These are phyloP conservation scores for Trametes meyenii DNA, from an alignment of 768 basidiomycete species.

Conservation along the genomic window DNA sequence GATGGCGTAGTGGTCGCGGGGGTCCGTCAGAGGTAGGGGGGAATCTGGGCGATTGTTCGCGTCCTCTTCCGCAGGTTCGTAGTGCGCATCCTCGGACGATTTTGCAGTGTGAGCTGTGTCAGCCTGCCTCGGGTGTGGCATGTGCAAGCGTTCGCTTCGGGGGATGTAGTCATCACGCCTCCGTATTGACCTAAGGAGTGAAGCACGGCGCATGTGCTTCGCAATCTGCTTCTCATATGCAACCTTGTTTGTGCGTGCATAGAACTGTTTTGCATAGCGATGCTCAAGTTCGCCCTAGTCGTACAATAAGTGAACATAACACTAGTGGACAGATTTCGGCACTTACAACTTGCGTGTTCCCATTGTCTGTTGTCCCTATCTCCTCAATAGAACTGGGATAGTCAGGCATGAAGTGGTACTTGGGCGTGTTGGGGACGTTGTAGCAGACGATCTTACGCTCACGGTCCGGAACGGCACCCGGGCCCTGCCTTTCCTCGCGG, in stretches of 20 bases:
- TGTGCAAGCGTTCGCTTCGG: neutral
- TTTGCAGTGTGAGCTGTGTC: too few relatives aligned
- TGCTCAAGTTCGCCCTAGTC: constrained; percentile 44
- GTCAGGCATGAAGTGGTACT: constrained; percentile 32
- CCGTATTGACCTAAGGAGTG: neutral
- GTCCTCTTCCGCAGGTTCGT: too few relatives aligned
- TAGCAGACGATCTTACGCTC: constrained; percentile 9
- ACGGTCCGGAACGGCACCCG: neutral
- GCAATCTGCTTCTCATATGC: constrained; percentile 28
- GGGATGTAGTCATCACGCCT: neutral
- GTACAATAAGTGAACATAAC: neutral
- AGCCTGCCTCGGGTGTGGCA: neutral
- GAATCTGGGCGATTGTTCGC: neutral
- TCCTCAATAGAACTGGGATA: constrained; percentile 15
- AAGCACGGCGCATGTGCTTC: neutral
- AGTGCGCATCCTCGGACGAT: too few relatives aligned
- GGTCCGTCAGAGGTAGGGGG: neutral
- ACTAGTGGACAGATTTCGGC: neutral
- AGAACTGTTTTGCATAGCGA: constrained; percentile 39
- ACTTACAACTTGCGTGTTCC: constrained; percentile 32
- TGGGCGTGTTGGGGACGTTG: constrained; percentile 30
- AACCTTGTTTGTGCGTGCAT: constrained; percentile 40
- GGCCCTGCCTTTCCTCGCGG: neutral
- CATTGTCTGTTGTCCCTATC: constrained; percentile 31
- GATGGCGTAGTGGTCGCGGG: neutral